Evolutionary conservation across 2,329 filamentous ascomycete species (phyloP), one percentile per base, ranked within the genome.

Genomic region (Verticillium zaregamsianum): DNA sequence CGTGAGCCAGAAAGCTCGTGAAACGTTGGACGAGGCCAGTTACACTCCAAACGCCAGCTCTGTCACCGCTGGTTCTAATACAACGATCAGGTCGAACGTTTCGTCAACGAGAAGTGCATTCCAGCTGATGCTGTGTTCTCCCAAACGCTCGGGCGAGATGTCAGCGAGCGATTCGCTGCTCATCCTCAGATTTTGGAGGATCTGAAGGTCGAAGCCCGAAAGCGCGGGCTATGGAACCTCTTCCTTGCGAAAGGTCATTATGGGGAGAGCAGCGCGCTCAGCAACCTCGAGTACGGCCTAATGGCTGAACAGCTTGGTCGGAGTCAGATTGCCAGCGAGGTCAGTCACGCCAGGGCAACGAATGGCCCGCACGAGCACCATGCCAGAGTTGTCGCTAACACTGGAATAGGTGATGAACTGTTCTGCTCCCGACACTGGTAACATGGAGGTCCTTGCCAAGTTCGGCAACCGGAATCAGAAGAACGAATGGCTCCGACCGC

Each of bases 231-330:
- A 54, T 99, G 95, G 95, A 99, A 99, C 79, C 90, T 99, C 89
- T 99, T 99, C 82, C 79, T 99, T 68, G 92, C 95, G 66, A 94
- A 91, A 80, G 93, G 89, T 70, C 93, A 97, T 79, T 98, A 97
- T 84, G 92, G 90, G 75, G 92, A 97, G 79, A 95, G 92, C 1
- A 92, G 93, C 25, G 95, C 94, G 35, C 97, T 92, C 80, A 92
- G 88, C 63, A 99, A 98, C 77, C 82, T 98, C 64, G 95, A 99
- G 78, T 99, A 99, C 73, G 95, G 93, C 14, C 81, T 99, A 69
- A 98, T 98, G 93, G 95, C 95, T 23, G 95, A 99, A 80, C 91
- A 92, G 79, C 82, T 98, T 69, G 95, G 95, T 66, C 94, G 92
- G 80, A 96, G 91, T 68, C 83, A 86, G 72, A 82, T 87, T 65